Evolutionary conservation across 2,329 filamentous ascomycete genomes (phyloP).

Genomic region (Fusarium ramigenum): DNA sequence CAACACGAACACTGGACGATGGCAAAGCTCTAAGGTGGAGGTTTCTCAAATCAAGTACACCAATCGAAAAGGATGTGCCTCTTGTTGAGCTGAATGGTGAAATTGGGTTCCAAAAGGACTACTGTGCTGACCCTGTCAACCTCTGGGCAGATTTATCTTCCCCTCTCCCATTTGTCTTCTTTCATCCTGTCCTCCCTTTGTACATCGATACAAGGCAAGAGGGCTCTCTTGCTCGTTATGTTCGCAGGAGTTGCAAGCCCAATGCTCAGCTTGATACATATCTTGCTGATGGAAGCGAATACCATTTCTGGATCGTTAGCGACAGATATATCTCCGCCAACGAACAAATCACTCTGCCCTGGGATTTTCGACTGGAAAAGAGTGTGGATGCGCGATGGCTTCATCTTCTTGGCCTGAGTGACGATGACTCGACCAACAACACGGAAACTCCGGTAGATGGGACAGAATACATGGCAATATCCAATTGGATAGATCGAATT

Average conservation of each 20-base stretch:
- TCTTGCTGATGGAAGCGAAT: slow-evolving; percentile 79
- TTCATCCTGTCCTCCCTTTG: slow-evolving; percentile 87
- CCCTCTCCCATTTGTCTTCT: slow-evolving; percentile 80
- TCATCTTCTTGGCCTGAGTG: slow-evolving; percentile 68
- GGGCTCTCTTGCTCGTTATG: slow-evolving; percentile 85
- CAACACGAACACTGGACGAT: slow-evolving; percentile 47
- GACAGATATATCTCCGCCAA: slow-evolving; percentile 75
- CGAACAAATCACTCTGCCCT: slow-evolving; percentile 71
- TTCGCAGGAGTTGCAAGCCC: slow-evolving; percentile 90
- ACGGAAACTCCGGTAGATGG: slow-evolving; percentile 66
- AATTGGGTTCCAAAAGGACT: slow-evolving; percentile 77
- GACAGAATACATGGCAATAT: slow-evolving; percentile 67
- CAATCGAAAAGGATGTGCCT: slow-evolving; percentile 66
- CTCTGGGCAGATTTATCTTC: slow-evolving; percentile 73
- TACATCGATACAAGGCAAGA: slow-evolving; percentile 93
- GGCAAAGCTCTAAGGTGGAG: slow-evolving; percentile 71
- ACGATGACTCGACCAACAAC: slow-evolving; percentile 62
- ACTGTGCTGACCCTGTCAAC: slow-evolving; percentile 72
- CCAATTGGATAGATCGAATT: slow-evolving; percentile 73
- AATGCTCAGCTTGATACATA: slow-evolving; percentile 91
- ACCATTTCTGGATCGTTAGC: slow-evolving; percentile 93
- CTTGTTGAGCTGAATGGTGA: slow-evolving; percentile 80
- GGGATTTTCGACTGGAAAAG: slow-evolving; percentile 73
- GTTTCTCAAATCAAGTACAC: slow-evolving; percentile 62
- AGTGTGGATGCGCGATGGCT: slow-evolving; percentile 63